Conservation (phyloP, 768 basidiomycete genomes). For the Leucocoprinus leucothites region DNA sequence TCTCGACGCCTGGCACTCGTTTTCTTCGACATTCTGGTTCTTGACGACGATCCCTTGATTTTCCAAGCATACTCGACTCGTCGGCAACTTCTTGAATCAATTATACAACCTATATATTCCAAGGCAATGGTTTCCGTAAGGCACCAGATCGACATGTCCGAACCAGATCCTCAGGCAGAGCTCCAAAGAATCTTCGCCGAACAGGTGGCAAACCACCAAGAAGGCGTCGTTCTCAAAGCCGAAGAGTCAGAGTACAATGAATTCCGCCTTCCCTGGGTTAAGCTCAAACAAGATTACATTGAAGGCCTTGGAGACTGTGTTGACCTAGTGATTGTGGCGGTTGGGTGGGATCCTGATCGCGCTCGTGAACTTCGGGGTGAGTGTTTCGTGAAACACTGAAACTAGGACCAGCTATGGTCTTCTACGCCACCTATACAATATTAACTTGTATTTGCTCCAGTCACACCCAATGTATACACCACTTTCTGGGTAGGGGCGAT, state of each 20-base stretch:
- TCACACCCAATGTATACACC: slow-evolving; percentile 67
- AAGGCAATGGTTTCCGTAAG: slow-evolving; percentile 63
- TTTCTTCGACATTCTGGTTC: slow-evolving; percentile 82
- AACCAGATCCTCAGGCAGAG: slow-evolving; percentile 15
- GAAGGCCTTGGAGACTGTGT: slow-evolving; percentile 78
- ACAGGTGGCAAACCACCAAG: slow-evolving; percentile 50
- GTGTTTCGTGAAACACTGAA: slow-evolving; percentile 4
- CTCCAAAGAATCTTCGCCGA: slow-evolving; percentile 48
- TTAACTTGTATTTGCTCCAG: slow-evolving; percentile 39
- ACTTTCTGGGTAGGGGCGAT: slow-evolving; percentile 79
- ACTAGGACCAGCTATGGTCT: neutral
- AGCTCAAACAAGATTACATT: slow-evolving; percentile 88
- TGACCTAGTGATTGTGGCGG: slow-evolving; percentile 77
- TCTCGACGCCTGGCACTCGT: slow-evolving; percentile 70
- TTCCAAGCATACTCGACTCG: slow-evolving; percentile 55
- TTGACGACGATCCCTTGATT: slow-evolving; percentile 61
- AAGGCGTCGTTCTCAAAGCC: slow-evolving; percentile 79
- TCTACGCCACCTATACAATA: neutral
- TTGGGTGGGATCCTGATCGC: slow-evolving; percentile 76
- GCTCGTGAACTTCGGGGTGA: slow-evolving; percentile 74
- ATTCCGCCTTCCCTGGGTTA: slow-evolving; percentile 71
- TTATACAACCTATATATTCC: slow-evolving; percentile 53
- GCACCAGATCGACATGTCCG: slow-evolving; percentile 38
- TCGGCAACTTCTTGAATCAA: slow-evolving; percentile 55
- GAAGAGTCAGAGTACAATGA: slow-evolving; percentile 68